Evolutionary conservation across 1,284 basidiomycete species (phyloP).

Genomic region (Moesziomyces globuligerus): DNA sequence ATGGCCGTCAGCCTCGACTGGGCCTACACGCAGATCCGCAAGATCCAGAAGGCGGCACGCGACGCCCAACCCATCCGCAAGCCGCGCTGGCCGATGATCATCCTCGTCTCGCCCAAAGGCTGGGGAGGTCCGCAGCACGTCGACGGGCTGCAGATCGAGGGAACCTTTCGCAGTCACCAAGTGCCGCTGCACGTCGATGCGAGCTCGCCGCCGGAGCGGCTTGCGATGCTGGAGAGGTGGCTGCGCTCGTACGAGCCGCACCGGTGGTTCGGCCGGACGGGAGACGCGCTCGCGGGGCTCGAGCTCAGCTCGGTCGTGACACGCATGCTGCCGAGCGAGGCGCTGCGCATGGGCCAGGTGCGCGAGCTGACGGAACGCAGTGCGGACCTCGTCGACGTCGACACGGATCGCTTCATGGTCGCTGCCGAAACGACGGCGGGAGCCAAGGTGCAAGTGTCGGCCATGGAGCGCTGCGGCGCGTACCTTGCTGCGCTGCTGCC

Average conservation of each 20-base stretch:
- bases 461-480: constrained; percentile 79
- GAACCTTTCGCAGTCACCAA: constrained; percentile 77
- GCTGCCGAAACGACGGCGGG: constrained; percentile 74
- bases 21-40: constrained; percentile 69
- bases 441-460: constrained; percentile 74
- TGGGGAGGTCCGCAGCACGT: constrained; percentile 75
- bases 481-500: constrained; percentile 70
- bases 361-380: constrained; percentile 61
- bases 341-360: constrained; percentile 75
- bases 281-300: constrained; percentile 66
- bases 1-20: constrained; percentile 83
- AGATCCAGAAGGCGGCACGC: constrained; percentile 81
- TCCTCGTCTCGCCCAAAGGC: constrained; percentile 82
- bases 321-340: constrained; percentile 72
- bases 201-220: constrained; percentile 72
- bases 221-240: constrained; percentile 76
- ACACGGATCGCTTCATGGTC: constrained; percentile 74
- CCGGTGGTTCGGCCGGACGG: constrained; percentile 55
- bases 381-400: constrained; percentile 75
- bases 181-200: constrained; percentile 82
- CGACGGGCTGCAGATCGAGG: constrained; percentile 78
- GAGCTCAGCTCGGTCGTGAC: constrained; percentile 67
- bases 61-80: constrained; percentile 79
- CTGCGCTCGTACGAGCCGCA: constrained; percentile 69
- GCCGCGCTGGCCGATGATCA: constrained; percentile 85